phyloP scores from a whole-genome alignment of 352 stramenopile genomes.

The Phytopythium ostracodes region DNA sequence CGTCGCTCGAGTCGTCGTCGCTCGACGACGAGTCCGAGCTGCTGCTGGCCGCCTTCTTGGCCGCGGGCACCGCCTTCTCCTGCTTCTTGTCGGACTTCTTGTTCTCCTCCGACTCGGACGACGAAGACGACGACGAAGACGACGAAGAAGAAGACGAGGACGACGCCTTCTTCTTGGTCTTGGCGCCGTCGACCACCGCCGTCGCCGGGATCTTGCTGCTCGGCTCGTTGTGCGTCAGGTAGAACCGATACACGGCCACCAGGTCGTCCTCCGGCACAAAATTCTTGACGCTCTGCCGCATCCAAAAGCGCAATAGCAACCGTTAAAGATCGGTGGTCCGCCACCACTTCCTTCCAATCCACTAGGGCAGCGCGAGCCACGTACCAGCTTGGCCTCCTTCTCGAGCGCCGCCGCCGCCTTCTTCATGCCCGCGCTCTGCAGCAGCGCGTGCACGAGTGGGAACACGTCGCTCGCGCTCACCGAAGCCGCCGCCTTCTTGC shows the following conservation, averaged over 20 bases:
- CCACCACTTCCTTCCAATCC: too few species aligned
- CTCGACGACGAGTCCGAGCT: slow-evolving; percentile 21
- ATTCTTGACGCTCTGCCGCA: slow-evolving; percentile 33
- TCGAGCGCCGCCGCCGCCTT: slow-evolving; percentile 56
- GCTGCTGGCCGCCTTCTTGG: slow-evolving; percentile 15
- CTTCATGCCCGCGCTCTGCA: slow-evolving; percentile 63
- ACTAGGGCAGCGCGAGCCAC: slow-evolving; percentile 9
- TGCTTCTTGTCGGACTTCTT: slow-evolving; percentile 20
- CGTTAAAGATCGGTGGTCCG: slow-evolving; percentile 6
- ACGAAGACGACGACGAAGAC: slow-evolving; percentile 32
- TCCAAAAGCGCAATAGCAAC: slow-evolving; percentile 3
- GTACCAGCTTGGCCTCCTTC: slow-evolving; percentile 73
- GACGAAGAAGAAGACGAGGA: slow-evolving; percentile 35
- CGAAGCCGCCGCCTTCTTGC: slow-evolving; percentile 21
- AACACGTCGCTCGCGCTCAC: slow-evolving; percentile 74
- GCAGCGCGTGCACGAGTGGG: slow-evolving; percentile 67
- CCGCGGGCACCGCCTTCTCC: slow-evolving; percentile 12
- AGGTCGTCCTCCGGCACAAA: slow-evolving; percentile 66
- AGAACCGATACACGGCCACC: slow-evolving; percentile 69
- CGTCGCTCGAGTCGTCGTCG: slow-evolving; percentile 14
- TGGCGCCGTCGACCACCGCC: slow-evolving; percentile 51
- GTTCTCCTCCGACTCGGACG: slow-evolving; percentile 30
- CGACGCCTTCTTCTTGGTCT: slow-evolving; percentile 39
- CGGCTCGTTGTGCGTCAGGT: slow-evolving; percentile 40
- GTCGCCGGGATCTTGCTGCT: slow-evolving; percentile 45